phyloP scores from a whole-genome alignment of 148 eudicot genomes.

The Cornus florida region DNA sequence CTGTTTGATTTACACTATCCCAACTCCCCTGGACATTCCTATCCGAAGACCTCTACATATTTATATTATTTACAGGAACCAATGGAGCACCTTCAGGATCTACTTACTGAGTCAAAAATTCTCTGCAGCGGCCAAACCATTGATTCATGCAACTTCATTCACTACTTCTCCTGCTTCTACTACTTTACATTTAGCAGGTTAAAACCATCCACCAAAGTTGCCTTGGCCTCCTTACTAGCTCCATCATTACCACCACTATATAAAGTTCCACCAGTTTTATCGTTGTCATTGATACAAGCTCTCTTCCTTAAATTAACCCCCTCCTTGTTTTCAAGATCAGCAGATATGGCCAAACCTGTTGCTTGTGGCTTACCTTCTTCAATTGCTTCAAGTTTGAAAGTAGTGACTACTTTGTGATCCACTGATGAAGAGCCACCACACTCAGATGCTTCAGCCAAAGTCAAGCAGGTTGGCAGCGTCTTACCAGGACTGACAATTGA shows the following conservation, averaged over 20 bases:
- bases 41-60: background rate
- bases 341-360: background rate
- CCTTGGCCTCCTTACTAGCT: slow-evolving; percentile 8
- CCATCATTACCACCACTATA: slow-evolving; percentile 5
- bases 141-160: background rate
- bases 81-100: slow-evolving; percentile 4
- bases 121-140: background rate
- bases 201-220: slow-evolving; percentile 6
- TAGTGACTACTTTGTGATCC: slow-evolving; percentile 12
- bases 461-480: background rate
- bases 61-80: background rate
- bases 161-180: slow-evolving; percentile 11
- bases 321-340: background rate
- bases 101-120: slow-evolving; percentile 2
- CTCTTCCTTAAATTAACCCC: background rate
- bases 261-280: background rate
- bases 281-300: background rate
- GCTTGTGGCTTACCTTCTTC: slow-evolving; percentile 11
- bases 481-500: slow-evolving; percentile 6
- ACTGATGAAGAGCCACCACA: background rate
- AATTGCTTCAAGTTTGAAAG: slow-evolving; percentile 20
- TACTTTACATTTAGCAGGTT: slow-evolving; percentile 5
- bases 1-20: background rate
- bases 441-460: slow-evolving; percentile 9
- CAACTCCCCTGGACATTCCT: slow-evolving; percentile 8